phyloP scores from a whole-genome alignment of 495 filamentous ascomycete genomes.

The Aspergillus leporis region DNA sequence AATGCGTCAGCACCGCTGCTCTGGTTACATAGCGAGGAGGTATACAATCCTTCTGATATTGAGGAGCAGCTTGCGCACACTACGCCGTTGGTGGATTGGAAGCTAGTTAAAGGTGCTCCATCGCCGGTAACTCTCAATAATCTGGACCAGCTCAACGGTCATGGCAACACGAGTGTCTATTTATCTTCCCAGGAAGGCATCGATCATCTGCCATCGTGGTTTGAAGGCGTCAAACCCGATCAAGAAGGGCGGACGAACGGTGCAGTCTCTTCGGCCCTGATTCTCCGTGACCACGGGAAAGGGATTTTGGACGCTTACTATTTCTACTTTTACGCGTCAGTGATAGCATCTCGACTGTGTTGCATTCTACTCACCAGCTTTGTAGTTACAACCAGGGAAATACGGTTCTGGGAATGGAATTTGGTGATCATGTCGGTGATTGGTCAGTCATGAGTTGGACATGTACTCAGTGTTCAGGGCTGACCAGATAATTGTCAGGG shows the following conservation, averaged over 20 bases:
- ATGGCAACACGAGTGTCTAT: constrained; percentile 53
- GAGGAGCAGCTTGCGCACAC: constrained; percentile 55
- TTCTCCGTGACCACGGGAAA: constrained; percentile 56
- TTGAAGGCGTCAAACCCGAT: constrained; percentile 50
- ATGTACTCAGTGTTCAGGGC: neutral
- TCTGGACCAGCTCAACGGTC: constrained; percentile 52
- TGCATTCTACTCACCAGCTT: constrained; percentile 6
- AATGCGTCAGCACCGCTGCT: constrained; percentile 41
- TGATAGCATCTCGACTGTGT: neutral
- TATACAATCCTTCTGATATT: constrained; percentile 61
- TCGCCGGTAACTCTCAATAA: constrained; percentile 55
- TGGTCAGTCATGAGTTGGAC: constrained; percentile 38
- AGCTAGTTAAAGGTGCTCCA: constrained; percentile 37
- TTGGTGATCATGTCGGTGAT: constrained; percentile 65
- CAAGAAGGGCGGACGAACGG: constrained; percentile 46
- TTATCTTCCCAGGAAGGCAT: constrained; percentile 61
- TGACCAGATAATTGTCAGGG: constrained; percentile 33
- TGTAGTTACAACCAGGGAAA: constrained; percentile 51
- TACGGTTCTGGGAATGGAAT: constrained; percentile 48
- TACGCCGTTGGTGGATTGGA: constrained; percentile 54
- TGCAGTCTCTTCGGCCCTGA: constrained; percentile 49
- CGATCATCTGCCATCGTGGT: constrained; percentile 54
- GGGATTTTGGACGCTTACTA: constrained; percentile 65
- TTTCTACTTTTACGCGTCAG: constrained; percentile 67
- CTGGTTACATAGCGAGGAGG: constrained; percentile 59